Evolutionary conservation across 768 basidiomycete genomes (phyloP).

Genomic region (Tylopilus sp.): DNA sequence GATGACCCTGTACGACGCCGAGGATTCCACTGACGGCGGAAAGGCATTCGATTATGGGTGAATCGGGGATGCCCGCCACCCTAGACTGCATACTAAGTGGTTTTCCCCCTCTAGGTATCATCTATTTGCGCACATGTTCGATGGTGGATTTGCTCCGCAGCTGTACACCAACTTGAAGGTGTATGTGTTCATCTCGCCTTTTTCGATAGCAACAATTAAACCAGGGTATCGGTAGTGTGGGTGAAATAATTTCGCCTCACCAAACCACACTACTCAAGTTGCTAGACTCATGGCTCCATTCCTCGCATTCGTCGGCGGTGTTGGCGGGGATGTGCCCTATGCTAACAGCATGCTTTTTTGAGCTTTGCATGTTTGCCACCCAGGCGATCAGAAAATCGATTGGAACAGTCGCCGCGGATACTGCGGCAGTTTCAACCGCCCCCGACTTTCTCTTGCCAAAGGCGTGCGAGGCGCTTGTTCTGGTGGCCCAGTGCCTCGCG

Average conservation of each 20-base stretch:
- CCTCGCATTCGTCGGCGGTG: conserved; percentile 36
- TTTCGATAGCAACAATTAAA: conserved; percentile 2
- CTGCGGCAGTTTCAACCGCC: conserved; percentile 26
- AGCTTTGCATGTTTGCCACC: conserved; percentile 57
- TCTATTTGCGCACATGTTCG: conserved; percentile 61
- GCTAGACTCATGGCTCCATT: conserved; percentile 79
- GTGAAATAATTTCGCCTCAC: conserved; percentile 76
- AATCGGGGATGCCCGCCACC: conserved; percentile 9
- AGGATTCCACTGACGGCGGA: conserved; percentile 59
- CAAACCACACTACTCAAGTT: conserved; percentile 88
- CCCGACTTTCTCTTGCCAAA: conserved; percentile 73
- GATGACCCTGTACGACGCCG: conserved; percentile 64
- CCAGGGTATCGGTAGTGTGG: conserved; percentile 40
- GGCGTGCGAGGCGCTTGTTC: conserved; percentile 75
- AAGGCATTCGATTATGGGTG: conserved; percentile 79
- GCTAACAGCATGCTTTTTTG: conserved; percentile 58
- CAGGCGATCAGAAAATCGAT: conserved; percentile 48
- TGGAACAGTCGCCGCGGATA: conserved; percentile 21
- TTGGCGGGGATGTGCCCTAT: conserved; percentile 51
- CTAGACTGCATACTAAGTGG: conserved; percentile 10
- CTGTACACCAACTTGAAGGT: conserved; percentile 60
- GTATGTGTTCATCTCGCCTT: conserved; percentile 38
- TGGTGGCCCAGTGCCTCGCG: conserved; percentile 73
- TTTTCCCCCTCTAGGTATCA: conserved; percentile 52
- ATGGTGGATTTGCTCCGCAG: conserved; percentile 52